Evolutionary conservation across 352 stramenopile species (phyloP).

Genomic region (Phytophthora uliginosa): DNA sequence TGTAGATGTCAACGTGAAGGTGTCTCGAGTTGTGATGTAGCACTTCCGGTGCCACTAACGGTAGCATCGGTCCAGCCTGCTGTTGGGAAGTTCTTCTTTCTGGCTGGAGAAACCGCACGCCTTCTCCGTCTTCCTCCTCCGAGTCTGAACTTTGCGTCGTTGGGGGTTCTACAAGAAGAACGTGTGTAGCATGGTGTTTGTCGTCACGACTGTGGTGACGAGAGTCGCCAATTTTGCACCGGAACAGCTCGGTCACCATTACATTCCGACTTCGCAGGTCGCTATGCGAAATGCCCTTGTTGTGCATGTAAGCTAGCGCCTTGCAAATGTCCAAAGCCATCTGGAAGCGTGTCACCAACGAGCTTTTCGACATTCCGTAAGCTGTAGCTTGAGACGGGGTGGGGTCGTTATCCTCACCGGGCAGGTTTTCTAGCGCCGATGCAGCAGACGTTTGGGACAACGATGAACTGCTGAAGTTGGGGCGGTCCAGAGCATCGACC

Average conservation of each 20-base stretch:
- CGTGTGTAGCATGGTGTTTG: constrained; percentile 27
- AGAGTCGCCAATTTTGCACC: constrained; percentile 73
- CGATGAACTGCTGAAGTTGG: constrained; percentile 30
- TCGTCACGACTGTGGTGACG: constrained; percentile 46
- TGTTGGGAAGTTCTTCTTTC: constrained; percentile 17
- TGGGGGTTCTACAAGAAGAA: constrained; percentile 25
- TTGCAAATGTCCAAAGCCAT: constrained; percentile 69
- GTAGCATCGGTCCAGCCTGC: constrained; percentile 35
- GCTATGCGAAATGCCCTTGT: constrained; percentile 57
- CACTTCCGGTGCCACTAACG: constrained; percentile 60
- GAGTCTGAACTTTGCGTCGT: constrained; percentile 24
- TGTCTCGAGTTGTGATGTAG: constrained; percentile 45
- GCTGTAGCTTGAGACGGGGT: constrained; percentile 15
- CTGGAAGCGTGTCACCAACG: constrained; percentile 54
- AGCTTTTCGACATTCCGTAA: constrained; percentile 39
- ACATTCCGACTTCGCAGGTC: constrained; percentile 81
- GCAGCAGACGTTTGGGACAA: constrained; percentile 8
- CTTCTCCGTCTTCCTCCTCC: constrained; percentile 43
- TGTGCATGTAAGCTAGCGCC: constrained; percentile 67
- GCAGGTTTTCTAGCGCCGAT: neutral
- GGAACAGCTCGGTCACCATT: constrained; percentile 61
- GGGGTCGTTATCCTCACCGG: constrained; percentile 16
- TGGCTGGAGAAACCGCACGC: constrained; percentile 48
- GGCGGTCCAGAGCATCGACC: constrained; percentile 49
- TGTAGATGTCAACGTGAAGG: constrained; percentile 66